A percentile compares a stretch with the other conserved stretches of the same genome.
Conservation (phyloP, 2,329 filamentous ascomycete species). For the Claviceps purpurea region DNA sequence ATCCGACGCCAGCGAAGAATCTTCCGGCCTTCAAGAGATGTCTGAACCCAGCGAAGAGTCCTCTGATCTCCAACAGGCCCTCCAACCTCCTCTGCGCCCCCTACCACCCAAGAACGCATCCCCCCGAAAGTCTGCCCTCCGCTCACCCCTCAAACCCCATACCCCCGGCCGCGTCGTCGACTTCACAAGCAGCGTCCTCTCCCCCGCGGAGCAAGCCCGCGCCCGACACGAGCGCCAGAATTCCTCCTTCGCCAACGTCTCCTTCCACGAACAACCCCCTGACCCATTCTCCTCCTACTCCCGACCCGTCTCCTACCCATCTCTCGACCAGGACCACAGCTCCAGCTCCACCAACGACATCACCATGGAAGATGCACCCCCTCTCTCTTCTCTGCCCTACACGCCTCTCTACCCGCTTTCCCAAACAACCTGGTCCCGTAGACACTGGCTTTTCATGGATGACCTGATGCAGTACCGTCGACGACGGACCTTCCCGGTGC, state of each 20-base stretch:
- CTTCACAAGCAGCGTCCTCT: constrained; percentile 38
- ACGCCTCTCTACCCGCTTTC: constrained; percentile 20
- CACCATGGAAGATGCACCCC: constrained; percentile 16
- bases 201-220: constrained; percentile 28
- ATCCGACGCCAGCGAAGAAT: too few species aligned
- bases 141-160: constrained; percentile 43
- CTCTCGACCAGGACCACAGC: constrained; percentile 9
- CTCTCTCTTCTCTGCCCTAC: constrained; percentile 2
- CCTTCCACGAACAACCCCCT: not conserved
- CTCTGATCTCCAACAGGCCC: constrained; percentile 15
- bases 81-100: constrained; percentile 28
- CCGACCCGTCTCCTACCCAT: not conserved
- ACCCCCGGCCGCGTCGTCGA: constrained; percentile 46
- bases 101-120: constrained; percentile 38
- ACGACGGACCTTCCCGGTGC: constrained; percentile 21
- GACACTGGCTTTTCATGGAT: constrained; percentile 42
- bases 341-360: constrained; percentile 13
- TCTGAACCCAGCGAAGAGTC: constrained; percentile 25
- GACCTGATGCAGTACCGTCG: constrained; percentile 36
- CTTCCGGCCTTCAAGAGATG: constrained; percentile 16
- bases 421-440: constrained; percentile 31
- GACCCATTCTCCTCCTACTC: not conserved
- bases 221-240: constrained; percentile 17
- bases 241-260: constrained; percentile 12
- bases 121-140: constrained; percentile 42